phyloP scores from a whole-genome alignment of 1,284 basidiomycete species.

The Trichosporon ovoides region DNA sequence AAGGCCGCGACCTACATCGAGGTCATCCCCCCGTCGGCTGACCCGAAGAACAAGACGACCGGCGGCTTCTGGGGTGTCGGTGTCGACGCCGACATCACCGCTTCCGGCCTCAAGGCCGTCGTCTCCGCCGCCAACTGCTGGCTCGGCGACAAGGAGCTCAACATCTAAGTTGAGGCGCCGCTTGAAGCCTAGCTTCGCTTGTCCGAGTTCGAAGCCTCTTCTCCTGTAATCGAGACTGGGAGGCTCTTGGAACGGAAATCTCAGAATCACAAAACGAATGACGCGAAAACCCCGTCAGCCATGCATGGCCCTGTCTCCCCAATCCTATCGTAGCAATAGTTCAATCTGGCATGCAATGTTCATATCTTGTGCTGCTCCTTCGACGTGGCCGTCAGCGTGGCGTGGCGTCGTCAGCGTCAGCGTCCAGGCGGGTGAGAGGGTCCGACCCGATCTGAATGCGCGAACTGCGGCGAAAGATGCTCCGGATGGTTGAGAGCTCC shows the following conservation, averaged over 20 bases:
- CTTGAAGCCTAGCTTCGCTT: too few species aligned
- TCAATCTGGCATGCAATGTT: conserved; percentile 1
- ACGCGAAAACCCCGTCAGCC: not conserved
- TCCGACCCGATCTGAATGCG: too few species aligned
- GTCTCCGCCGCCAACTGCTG: conserved; percentile 80
- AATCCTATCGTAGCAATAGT: conserved; percentile 4
- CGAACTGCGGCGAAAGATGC: too few species aligned
- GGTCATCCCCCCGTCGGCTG: conserved; percentile 67
- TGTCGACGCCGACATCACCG: conserved; percentile 88
- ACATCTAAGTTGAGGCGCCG: not conserved
- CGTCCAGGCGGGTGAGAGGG: not conserved
- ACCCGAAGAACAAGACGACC: conserved; percentile 58
- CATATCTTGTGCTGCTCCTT: not conserved
- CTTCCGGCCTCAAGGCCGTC: conserved; percentile 85
- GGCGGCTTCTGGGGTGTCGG: conserved; percentile 94
- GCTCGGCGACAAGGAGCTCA: conserved; percentile 33
- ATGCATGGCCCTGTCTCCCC: too few species aligned
- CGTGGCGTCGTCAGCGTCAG: not conserved
- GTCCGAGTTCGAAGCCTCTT: not conserved
- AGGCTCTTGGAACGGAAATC: not conserved
- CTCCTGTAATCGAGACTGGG: not conserved
- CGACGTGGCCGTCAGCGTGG: not conserved
- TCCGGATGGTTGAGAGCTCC: too few species aligned
- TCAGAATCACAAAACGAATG: conserved; percentile 2
- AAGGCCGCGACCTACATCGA: conserved; percentile 96